A percentile compares a stretch with the other conserved stretches of the same genome.
These are phyloP conservation scores for Scedosporium boydii DNA, from an alignment of 2,329 filamentous ascomycete species.

Conservation along the genomic window DNA sequence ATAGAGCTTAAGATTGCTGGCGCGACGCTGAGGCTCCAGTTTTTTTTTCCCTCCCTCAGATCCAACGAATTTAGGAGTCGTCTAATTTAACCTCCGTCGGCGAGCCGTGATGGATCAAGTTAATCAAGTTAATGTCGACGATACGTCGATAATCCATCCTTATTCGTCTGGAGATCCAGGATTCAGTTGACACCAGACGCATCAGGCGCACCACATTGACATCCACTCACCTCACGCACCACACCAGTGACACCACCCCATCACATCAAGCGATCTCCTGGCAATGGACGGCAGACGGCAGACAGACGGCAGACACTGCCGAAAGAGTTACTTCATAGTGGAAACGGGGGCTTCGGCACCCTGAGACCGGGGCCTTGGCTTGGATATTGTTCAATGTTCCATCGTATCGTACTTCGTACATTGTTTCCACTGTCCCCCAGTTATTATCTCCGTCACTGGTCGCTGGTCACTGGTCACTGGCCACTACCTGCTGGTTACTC, in stretches of 20 bases:
- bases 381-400: too few relatives aligned
- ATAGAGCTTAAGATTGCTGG: neutral
- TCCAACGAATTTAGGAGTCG: too few relatives aligned
- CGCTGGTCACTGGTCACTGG: too few relatives aligned
- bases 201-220: too few relatives aligned
- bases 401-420: neutral
- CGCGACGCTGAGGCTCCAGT: neutral
- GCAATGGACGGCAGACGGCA: too few relatives aligned
- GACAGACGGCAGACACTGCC: too few relatives aligned
- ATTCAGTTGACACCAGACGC: neutral
- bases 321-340: too few relatives aligned
- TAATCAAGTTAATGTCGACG: too few relatives aligned
- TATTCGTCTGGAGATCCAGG: neutral
- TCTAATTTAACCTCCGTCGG: neutral
- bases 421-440: neutral
- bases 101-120: too few relatives aligned
- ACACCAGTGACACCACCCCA: neutral
- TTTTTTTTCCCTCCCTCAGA: neutral
- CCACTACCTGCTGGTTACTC: too few relatives aligned
- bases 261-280: neutral
- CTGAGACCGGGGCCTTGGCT: neutral
- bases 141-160: neutral
- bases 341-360: neutral
- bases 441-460: neutral
- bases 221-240: neutral